Evolutionary conservation across 495 filamentous ascomycete genomes (phyloP).

Genomic region (Penicillium angulare): DNA sequence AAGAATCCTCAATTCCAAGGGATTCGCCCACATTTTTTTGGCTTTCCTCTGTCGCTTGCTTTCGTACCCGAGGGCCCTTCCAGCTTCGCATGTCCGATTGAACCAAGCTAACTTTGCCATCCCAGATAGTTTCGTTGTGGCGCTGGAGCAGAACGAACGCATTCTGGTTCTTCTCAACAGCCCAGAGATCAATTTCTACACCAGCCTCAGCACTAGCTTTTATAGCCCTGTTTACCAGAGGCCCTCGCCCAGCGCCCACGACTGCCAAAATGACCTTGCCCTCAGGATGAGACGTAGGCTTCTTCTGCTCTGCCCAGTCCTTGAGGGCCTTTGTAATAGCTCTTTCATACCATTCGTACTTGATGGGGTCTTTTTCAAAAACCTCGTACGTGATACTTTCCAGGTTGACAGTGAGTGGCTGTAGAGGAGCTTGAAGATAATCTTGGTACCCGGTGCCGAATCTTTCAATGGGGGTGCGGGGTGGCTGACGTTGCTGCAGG

Average conservation of each 20-base stretch:
- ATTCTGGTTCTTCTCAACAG: constrained; percentile 97
- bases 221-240: constrained; percentile 81
- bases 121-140: constrained; percentile 78
- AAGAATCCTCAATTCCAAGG: constrained; percentile 31
- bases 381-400: constrained; percentile 98
- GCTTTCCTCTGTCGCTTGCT: constrained; percentile 5
- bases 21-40: constrained; percentile 29
- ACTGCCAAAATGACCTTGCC: constrained; percentile 86
- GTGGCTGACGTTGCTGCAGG: constrained; percentile 78
- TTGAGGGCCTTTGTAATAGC: constrained; percentile 77
- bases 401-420: constrained; percentile 92
- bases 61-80: constrained; percentile 61
- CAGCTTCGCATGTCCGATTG: constrained; percentile 97
- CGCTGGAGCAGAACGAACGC: constrained; percentile 88
- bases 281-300: constrained; percentile 65
- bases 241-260: constrained; percentile 88
- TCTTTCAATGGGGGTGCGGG: constrained; percentile 59
- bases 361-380: constrained; percentile 96
- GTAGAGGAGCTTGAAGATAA: constrained; percentile 89
- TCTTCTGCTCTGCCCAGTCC: constrained; percentile 73
- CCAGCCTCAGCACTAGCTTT: constrained; percentile 73
- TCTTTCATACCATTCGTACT: constrained; percentile 92
- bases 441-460: constrained; percentile 85
- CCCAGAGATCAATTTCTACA: constrained; percentile 80
- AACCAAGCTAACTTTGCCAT: constrained; percentile 71